Base-by-base conservation (phyloP, 1,284 basidiomycete species). In the Mycena sp. region DNA sequence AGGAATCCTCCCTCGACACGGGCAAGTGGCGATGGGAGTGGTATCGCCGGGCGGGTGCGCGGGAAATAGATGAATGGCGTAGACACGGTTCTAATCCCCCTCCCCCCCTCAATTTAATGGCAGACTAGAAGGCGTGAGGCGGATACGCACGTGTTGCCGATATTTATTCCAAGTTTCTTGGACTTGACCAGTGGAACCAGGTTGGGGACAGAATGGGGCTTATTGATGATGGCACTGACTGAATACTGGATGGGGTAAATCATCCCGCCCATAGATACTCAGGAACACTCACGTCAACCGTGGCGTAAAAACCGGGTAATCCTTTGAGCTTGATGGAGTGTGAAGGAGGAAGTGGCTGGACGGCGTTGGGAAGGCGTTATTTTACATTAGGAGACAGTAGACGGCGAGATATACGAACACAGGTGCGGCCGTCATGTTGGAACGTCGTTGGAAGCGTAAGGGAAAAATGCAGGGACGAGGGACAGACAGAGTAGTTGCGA, bases 51-150 rank as follows among this genome's bases (percentile, higher is more conserved):
- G 37, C 87, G 83, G 32, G 86, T 85, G 6, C 88, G 87, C 23
- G 90, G 90, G 57, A 81, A 77, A 69, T 90, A 91, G n/a, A 84
- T 72, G 71, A 92, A 87, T 1, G 85, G 81, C 2, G 87, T 90
- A 9, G 83, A 83, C 26, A 91, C 74, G 19, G 80, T 76, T 45
- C 88, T 88, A 54, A 35, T 46, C 25, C 26, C 52, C 54, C 32
- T 37, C 41, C 32, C 7, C 32, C 51, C 37, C 57, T 86, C 61
- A 19, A 32, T 54, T 30, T 26, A 59, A 59, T 35, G 35, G 25
- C 55, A n/a, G 45, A 38, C 44, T 29, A 11, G 51, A 45, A 19
- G 29, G 17, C 65, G 38, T 70, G 37, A n/a, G 32, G 16, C 55
- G 51, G 10, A 41, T 23, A 66, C 75, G 48, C 75, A 88, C 86